Percentiles rank a stretch among this genome's conserved stretches.
Evolutionary conservation across 108 stramenopile species (phyloP).

Genomic region (Nitzschia palea): DNA sequence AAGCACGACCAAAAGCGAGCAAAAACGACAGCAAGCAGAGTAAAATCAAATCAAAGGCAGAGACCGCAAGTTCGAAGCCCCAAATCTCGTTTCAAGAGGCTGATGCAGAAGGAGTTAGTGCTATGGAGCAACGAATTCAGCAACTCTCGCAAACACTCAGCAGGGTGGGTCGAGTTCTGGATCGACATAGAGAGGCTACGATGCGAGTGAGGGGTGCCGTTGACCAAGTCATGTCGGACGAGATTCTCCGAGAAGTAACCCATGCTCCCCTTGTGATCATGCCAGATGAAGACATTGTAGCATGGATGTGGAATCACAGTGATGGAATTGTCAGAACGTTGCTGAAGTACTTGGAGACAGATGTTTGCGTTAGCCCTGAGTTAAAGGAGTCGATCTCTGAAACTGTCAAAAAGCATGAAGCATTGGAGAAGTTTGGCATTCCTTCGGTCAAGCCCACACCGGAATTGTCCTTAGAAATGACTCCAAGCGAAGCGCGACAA

Average conservation of each 20-base stretch:
- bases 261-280: constrained; percentile 72
- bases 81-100: constrained; percentile 74
- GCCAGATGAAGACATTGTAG: constrained; percentile 72
- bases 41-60: constrained; percentile 3
- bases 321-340: constrained; percentile 61
- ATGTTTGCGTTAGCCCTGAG: constrained; percentile 48
- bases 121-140: constrained; percentile 89
- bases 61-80: not conserved
- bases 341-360: constrained; percentile 27
- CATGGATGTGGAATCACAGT: constrained; percentile 75
- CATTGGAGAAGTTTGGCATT: constrained; percentile 34
- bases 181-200: constrained; percentile 69
- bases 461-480: constrained; percentile 23
- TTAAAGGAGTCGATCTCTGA: constrained; percentile 34
- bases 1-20: constrained; percentile 9
- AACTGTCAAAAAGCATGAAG: constrained; percentile 37
- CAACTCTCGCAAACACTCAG: constrained; percentile 80
- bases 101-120: constrained; percentile 81
- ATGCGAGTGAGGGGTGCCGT: constrained; percentile 21
- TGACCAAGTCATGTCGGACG: not conserved
- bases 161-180: constrained; percentile 83
- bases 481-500: constrained; percentile 48
- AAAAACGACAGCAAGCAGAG: constrained; percentile 8
- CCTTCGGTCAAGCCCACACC: constrained; percentile 5
- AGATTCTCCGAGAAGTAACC: constrained; percentile 47